Evolutionary conservation across 768 basidiomycete genomes (phyloP), one percentile per base, ranked within the genome.

Genomic region (Boletellus emodensis): DNA sequence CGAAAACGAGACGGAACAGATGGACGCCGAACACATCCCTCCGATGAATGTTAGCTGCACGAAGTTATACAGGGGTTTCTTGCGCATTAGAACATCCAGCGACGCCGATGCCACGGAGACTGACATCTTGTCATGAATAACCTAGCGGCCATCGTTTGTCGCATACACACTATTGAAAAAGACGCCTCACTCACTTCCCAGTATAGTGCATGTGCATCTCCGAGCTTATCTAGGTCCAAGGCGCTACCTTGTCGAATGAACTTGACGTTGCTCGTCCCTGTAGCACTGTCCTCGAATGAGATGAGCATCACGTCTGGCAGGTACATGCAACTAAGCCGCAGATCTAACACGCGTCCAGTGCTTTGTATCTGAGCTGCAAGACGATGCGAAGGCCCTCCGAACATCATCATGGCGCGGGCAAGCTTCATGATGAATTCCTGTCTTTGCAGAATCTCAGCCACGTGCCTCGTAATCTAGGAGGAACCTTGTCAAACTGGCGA

Each of bases 391-490:
- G 90, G 88, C 2, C 84, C 85, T 10, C 90, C 90, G 57, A 89
- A 91, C 80, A 87, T 89, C 88, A 93, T 94, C 77, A 94, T 83
- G 10, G 88, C 83, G 44, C 88, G 80, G 6, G 85, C 80, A 26
- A 93, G 79, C 72, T 91, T 92, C 66, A 91, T 71, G 44, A 94
- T 77, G 69, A 94, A 94, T 49, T 87, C 85, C 62, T 94, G 89
- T 32, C 91, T 76, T 57, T 82, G 81, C 28, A 90, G 77, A 50
- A 92, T 85, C 50, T 85, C 84, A 2, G 90, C 90, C 26, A 92
- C 85, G 57, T 93, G 89, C 46, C 83, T 83, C 20, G 87, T 89
- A 52, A 89, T 90, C 87, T 89, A 41, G 20, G 9, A 24, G 15
- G 41, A 33, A 30, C 22, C 35, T n/a, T 35, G 15, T 42, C 48